These are phyloP conservation scores for Yarrowia keelungensis DNA, from an alignment of 805 yeast genomes.

Conservation along the genomic window DNA sequence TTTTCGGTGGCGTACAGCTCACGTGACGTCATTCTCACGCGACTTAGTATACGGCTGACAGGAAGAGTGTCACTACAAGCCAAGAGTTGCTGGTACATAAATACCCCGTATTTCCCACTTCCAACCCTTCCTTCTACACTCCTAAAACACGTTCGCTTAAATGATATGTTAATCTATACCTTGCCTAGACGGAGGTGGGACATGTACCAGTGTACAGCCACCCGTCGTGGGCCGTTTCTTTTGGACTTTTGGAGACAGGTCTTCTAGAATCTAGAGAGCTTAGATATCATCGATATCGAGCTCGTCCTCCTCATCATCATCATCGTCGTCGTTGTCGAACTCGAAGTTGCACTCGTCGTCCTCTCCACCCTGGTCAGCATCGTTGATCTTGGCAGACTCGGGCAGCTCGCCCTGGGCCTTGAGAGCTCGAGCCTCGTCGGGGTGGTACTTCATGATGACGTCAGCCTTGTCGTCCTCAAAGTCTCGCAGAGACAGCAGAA, in stretches of 20 bases:
- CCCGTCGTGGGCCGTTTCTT: conserved; percentile 5
- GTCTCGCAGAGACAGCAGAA: conserved; percentile 93
- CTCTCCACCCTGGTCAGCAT: conserved; percentile 95
- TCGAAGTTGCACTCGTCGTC: conserved; percentile 98
- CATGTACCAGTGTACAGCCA: conserved; percentile 11
- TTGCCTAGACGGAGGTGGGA: not conserved
- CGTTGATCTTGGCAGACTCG: conserved; percentile 95
- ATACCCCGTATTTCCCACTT: not conserved
- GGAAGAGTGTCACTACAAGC: too few species aligned
- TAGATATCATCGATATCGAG: conserved; percentile 96
- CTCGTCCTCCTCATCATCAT: conserved; percentile 69
- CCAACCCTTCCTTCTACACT: not conserved
- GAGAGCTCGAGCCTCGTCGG: conserved; percentile 97
- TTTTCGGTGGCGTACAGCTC: conserved; percentile 5
- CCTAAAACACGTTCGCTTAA: not conserved
- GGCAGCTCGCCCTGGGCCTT: conserved; percentile 97
- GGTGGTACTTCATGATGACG: conserved; percentile 93
- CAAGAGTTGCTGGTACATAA: not conserved
- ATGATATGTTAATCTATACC: conserved; percentile 36
- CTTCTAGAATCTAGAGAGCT: conserved; percentile 40
- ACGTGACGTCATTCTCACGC: conserved; percentile 10
- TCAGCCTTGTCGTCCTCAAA: conserved; percentile 99
- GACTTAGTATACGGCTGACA: not conserved
- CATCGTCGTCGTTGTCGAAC: conserved; percentile 91
- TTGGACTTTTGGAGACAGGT: conserved; percentile 17